Conservation (phyloP, 2,329 filamentous ascomycete species). For the Thelonectria rubi region DNA sequence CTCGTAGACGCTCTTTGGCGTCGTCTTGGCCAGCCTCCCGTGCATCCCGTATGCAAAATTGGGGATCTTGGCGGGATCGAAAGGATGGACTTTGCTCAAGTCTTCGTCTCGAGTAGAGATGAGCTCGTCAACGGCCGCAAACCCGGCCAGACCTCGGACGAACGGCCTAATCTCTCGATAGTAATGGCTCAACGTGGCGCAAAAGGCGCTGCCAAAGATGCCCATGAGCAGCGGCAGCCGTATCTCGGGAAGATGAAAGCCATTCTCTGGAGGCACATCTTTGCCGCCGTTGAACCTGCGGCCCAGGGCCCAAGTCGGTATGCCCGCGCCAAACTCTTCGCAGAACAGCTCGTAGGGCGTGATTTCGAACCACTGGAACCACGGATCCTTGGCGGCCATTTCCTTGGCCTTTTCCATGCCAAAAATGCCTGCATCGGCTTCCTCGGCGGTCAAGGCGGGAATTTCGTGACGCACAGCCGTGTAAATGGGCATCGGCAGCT, state of each 20-base stretch:
- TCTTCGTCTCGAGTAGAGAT: slow-evolving; percentile 86
- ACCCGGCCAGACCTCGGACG: slow-evolving; percentile 77
- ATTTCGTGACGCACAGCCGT: slow-evolving; percentile 97
- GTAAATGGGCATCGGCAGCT: slow-evolving; percentile 91
- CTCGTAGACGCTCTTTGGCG: slow-evolving; percentile 79
- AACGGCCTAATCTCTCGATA: slow-evolving; percentile 92
- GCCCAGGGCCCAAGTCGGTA: slow-evolving; percentile 93
- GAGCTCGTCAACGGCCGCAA: slow-evolving; percentile 80
- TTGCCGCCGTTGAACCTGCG: slow-evolving; percentile 79
- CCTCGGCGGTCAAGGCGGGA: slow-evolving; percentile 64
- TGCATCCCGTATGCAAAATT: slow-evolving; percentile 90
- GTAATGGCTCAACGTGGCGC: slow-evolving; percentile 93
- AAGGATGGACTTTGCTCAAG: slow-evolving; percentile 90
- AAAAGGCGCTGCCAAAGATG: slow-evolving; percentile 97
- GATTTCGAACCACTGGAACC: slow-evolving; percentile 99
- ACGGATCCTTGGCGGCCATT: slow-evolving; percentile 72
- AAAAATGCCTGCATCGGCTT: slow-evolving; percentile 36
- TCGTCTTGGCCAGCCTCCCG: slow-evolving; percentile 75
- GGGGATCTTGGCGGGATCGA: slow-evolving; percentile 89
- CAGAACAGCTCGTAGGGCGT: slow-evolving; percentile 96
- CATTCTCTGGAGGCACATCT: slow-evolving; percentile 62
- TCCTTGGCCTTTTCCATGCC: slow-evolving; percentile 60
- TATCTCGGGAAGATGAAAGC: slow-evolving; percentile 81
- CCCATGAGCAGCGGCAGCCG: slow-evolving; percentile 87
- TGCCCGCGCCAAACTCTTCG: slow-evolving; percentile 89